Evolutionary conservation across 768 basidiomycete genomes (phyloP), one percentile per base, ranked within the genome.

Genomic region (Amanita thiersii): DNA sequence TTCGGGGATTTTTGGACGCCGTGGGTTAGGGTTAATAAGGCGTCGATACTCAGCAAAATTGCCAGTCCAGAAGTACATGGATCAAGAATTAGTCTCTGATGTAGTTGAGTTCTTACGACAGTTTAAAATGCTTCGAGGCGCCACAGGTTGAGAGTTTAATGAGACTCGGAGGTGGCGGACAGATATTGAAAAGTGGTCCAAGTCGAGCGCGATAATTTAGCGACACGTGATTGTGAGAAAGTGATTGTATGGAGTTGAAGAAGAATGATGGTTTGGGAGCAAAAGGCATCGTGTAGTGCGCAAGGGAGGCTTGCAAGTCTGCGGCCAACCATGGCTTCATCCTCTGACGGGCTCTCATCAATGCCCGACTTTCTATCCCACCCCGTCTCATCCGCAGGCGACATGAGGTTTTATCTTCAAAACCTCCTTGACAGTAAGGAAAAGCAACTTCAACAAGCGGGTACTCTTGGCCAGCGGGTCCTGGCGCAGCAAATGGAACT

Each of bases 401-500:
- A 81, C 59, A 69, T 79, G 62, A 79, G 78, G 54, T 68, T 69
- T 44, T 71, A 77, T 45, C 68, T 81, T 9, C 77, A 81, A 44
- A 63, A 61, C 45, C 79, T 96, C 45, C 76, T 98, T 51, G 88
- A 90, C 64, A 73, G 68, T 58, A 97, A 97, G 70, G 87, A 92
- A 61, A 79, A 81, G 56, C 91, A 97, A 60, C 81, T 97, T 24
- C 81, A 89, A 49, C 85, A 89, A 49, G 89, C 90, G 3, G 92
- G 88, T 26, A 84, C 81, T 42, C 79, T 98, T 56, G 93, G 94
- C 39, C 91, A 96, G 64, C 85, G 88, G 59, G 79, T 98, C 53
- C 80, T 97, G 47, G 76, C 79, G 14, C 94, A 98, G 68, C 90
- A 90, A 63, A 82, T 88, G 65, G 88, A 94, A 56, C 77, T 97